These are phyloP conservation scores for Globisporangium heterothallicum DNA, from an alignment of 352 stramenopile genomes.

Conservation along the genomic window DNA sequence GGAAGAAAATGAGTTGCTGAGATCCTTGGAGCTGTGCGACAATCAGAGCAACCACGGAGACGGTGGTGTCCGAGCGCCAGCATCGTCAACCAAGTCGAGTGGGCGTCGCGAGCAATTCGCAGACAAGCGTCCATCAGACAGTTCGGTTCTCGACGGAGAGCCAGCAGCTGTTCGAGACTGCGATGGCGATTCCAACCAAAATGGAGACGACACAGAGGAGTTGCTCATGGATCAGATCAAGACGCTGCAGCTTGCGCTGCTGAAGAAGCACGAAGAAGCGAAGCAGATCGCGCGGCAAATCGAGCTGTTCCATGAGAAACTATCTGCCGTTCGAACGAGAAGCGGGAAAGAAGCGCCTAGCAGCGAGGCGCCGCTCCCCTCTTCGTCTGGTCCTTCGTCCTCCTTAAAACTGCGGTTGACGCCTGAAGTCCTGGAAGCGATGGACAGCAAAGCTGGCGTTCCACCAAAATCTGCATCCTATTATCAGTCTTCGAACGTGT, in stretches of 20 bases:
- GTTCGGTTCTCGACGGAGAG: slow-evolving; percentile 9
- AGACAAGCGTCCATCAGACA: neutral
- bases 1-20: slow-evolving; percentile 9
- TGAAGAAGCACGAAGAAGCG: slow-evolving; percentile 76
- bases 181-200: slow-evolving; percentile 46
- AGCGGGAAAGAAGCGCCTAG: slow-evolving; percentile 1
- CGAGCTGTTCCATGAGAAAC: slow-evolving; percentile 45
- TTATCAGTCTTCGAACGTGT: slow-evolving; percentile 61
- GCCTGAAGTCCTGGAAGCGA: slow-evolving; percentile 48
- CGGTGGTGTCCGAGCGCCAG: too few species aligned
- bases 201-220: slow-evolving; percentile 54
- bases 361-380: slow-evolving; percentile 10
- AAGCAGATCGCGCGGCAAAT: slow-evolving; percentile 58
- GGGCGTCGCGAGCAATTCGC: slow-evolving; percentile 1
- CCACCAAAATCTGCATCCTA: slow-evolving; percentile 35
- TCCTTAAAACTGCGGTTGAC: slow-evolving; percentile 45
- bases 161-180: slow-evolving; percentile 8
- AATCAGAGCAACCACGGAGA: slow-evolving; percentile 17
- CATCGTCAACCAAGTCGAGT: neutral
- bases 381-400: slow-evolving; percentile 8
- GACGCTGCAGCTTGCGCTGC: slow-evolving; percentile 52
- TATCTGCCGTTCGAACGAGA: slow-evolving; percentile 32
- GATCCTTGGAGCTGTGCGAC: neutral
- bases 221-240: slow-evolving; percentile 62
- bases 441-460: slow-evolving; percentile 47